phyloP scores from a whole-genome alignment of 73 alveolate genomes.

The Paramecium caudatum region DNA sequence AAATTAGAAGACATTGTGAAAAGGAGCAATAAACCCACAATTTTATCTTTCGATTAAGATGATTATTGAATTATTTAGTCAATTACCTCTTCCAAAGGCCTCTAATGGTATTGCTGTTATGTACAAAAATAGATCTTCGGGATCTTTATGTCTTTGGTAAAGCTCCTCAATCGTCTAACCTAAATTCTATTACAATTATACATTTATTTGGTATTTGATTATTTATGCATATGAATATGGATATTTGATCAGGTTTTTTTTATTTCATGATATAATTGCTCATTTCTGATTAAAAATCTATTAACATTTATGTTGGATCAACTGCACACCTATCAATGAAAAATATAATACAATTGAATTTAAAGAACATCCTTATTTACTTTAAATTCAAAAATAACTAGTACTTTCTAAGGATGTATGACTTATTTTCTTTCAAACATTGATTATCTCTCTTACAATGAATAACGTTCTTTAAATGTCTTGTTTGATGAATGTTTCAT shows the following conservation, averaged over 20 bases:
- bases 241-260: neutral
- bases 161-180: neutral
- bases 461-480: neutral
- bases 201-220: neutral
- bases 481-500: no score
- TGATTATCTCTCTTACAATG: neutral
- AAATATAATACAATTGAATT: neutral
- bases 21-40: conserved; percentile 37
- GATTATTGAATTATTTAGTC: neutral
- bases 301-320: neutral
- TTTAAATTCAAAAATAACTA: neutral
- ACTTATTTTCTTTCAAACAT: neutral
- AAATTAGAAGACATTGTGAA: conserved; percentile 7
- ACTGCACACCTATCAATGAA: conserved; percentile 9
- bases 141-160: neutral
- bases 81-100: neutral
- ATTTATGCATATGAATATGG: neutral
- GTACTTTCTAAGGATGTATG: neutral
- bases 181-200: neutral
- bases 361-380: neutral
- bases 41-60: conserved; percentile 57
- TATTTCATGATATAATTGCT: neutral
- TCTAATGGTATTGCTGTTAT: neutral
- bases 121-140: neutral
- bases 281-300: neutral